Base-by-base conservation (phyloP, 1,284 basidiomycete species). In the Paramarasmius palmivorus region DNA sequence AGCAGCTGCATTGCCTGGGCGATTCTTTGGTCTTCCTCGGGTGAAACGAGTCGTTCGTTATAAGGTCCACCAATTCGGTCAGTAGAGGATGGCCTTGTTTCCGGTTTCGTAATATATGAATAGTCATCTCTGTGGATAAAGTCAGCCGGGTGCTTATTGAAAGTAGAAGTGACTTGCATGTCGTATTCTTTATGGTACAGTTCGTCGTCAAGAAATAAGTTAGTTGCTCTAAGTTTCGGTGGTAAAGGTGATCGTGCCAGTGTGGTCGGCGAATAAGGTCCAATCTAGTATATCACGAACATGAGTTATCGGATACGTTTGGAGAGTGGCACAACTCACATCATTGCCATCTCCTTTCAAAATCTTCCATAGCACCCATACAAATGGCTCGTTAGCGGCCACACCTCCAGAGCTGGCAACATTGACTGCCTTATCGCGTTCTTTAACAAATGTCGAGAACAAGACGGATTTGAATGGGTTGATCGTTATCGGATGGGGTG, bases 311-410 rank as follows among this genome's bases (percentile, higher is more conserved):
- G n/a, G 34, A 46, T n/a, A 41, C 41, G 35, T 52, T 51, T n/a
- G n/a, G 34, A 42, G 36, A 38, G n/a, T 17, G 32, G 47, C 26
- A 74, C n/a, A n/a, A 74, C 81, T 61, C 58, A 90, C 88, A 74
- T 90, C 88, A 57, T 81, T 82, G 9, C 88, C 88, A 64, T 90
- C 87, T 46, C 88, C 88, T 64, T 82, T 86, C 52, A 90, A 70
- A 53, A 90, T 86, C 71, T 90, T 90, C 87, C 87, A 90, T 52
- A 90, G 72, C 34, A 90, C 88, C 88, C 88, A 90, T 34, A 90
- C 84, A 45, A 90, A 72, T 62, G 88, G 88, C 64, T 90, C 88
- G 65, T 81, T 88, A 51, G 83, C 78, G 57, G 79, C 78, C 49
- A 76, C 71, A 20, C 77, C 79, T 40, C 81, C 83, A 32, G 75